Evolutionary conservation across 2,329 filamentous ascomycete genomes (phyloP).

Genomic region (Fusarium cyanostomum): DNA sequence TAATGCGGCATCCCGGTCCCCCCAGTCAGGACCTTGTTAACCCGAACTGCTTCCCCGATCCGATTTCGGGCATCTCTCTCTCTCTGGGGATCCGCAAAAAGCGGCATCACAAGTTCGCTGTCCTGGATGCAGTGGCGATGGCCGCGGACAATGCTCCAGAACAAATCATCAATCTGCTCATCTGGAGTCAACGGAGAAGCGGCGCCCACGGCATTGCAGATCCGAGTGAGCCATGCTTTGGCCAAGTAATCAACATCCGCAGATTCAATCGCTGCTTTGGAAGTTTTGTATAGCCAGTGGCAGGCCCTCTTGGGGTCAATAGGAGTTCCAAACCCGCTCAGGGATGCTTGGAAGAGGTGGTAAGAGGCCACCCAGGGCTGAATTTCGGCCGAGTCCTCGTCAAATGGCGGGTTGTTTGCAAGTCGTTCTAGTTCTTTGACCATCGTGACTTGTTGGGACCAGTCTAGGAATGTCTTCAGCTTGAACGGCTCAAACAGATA

Average conservation of each 20-base stretch:
- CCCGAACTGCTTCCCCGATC: background rate
- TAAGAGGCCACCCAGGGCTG: constrained; percentile 1
- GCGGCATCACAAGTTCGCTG: background rate
- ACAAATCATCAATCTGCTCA: constrained; percentile 3
- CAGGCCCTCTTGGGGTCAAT: background rate
- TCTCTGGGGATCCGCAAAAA: background rate
- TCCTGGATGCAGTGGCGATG: constrained; percentile 1
- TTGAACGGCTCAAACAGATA: background rate
- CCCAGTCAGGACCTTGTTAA: background rate
- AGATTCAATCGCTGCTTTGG: background rate
- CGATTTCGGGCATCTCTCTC: background rate
- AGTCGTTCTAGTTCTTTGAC: constrained; percentile 1
- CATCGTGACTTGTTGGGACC: constrained; percentile 3
- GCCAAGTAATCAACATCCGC: constrained; percentile 1
- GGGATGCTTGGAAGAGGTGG: constrained; percentile 4
- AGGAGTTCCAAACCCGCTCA: background rate
- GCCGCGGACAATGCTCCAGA: background rate
- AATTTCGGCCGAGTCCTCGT: constrained; percentile 1
- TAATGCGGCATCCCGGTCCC: constrained; percentile 6
- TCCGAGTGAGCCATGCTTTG: background rate
- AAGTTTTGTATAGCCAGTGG: background rate
- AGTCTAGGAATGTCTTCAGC: background rate
- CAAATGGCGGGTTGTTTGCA: background rate
- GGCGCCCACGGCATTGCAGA: background rate
- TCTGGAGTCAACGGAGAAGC: background rate